Evolutionary conservation across 2,329 filamentous ascomycete genomes (phyloP), one percentile per base, ranked within the genome.

Genomic region (Parastagonospora avenae): DNA sequence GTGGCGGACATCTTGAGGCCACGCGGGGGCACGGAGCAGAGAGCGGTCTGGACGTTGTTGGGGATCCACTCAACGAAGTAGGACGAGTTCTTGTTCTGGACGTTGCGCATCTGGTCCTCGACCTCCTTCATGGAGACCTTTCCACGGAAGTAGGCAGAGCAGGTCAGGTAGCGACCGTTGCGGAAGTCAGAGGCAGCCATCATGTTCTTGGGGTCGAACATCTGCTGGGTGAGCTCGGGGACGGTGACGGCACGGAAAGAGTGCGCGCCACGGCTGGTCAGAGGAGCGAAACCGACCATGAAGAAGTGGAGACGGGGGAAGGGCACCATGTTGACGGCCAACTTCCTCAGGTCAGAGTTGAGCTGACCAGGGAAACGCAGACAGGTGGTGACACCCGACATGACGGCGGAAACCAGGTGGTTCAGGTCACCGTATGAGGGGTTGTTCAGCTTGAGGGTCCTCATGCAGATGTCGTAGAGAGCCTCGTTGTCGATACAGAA

Each of bases 151-250:
- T 99, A 96, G 77, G 94, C 92, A 78, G 89, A 97, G 89, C 94
- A 99, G 69, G 94, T 99, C 74, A 99, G 87, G 85, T 99, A 99
- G 74, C 94, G 94, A 79, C 94, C 94, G 80, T 97, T 99, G 74
- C 94, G 91, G 92, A 99, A 99, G 84, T 99, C 94, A 61, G 92
- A 95, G 63, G 94, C 94, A 81, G 94, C 94, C 94, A 99, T 99
- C 93, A 99, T 99, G 89, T 99, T 99, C 92, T 97, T 99, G 74
- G 94, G 93, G 84, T 99, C 94, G 85, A 96, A 99, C 92, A 99
- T 97, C 81, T 99, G 94, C 85, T 99, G 94, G 73, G 94, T 97
- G 78, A 99, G 86, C 85, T 99, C 94, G 52, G 94, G 93, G 57
- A 99, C 94, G 74, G 89, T 92, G 79, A 97, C 90, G 66, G 94